phyloP scores from a whole-genome alignment of 2,329 filamentous ascomycete species.

The Coniella vitis region DNA sequence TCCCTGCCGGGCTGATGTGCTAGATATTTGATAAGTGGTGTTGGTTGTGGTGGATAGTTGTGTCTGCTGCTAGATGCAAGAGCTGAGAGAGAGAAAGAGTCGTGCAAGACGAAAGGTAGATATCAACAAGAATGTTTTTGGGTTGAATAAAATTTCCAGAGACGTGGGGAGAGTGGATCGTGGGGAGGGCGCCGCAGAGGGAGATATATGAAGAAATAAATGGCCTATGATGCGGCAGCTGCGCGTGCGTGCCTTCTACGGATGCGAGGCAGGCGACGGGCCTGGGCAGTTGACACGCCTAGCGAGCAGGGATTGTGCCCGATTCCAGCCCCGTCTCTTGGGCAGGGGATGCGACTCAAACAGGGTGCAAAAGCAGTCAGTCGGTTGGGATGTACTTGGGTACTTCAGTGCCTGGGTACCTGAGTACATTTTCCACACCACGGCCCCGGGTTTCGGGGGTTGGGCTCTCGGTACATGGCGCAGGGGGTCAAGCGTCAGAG shows the following conservation, averaged over 20 bases:
- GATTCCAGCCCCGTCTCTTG: background rate
- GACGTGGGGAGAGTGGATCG: conserved; percentile 3
- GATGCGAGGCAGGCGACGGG: conserved; percentile 4
- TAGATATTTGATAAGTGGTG: background rate
- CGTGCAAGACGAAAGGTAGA: background rate
- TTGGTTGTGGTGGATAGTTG: background rate
- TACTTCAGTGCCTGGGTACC: background rate
- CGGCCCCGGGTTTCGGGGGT: conserved; percentile 13
- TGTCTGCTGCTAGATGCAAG: too few species aligned
- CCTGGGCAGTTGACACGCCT: conserved; percentile 5
- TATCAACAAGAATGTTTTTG: background rate
- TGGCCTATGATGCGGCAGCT: conserved; percentile 12
- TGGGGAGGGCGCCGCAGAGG: conserved; percentile 12
- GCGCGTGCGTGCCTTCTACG: too few species aligned
- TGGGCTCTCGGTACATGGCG: background rate
- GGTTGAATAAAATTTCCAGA: background rate
- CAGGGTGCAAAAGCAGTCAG: background rate
- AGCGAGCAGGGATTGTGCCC: conserved; percentile 7
- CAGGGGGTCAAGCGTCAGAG: background rate
- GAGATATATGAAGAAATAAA: conserved; percentile 16
- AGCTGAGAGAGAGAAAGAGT: too few species aligned
- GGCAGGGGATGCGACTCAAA: conserved; percentile 3
- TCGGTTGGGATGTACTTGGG: background rate
- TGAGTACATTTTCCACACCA: too few species aligned
- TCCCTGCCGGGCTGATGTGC: background rate